Evolutionary conservation across 2,329 filamentous ascomycete genomes (phyloP).

Genomic region (Ophiocordyceps robertsii): DNA sequence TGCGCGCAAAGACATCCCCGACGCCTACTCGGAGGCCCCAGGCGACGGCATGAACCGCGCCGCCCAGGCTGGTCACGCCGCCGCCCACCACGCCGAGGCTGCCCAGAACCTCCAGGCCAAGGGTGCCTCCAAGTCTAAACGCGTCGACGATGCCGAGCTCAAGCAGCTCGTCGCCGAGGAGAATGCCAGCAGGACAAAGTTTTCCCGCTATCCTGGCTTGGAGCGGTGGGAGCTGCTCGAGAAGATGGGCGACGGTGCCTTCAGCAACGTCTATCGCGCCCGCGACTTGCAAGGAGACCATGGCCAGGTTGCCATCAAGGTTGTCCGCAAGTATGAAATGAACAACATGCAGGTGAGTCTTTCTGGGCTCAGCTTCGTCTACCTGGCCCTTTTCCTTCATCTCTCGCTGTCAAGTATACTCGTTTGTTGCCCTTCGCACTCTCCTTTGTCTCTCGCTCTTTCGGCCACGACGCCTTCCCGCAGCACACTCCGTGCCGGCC

Average conservation of each 20-base stretch:
- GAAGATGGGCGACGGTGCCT: conserved; percentile 98
- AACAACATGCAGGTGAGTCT: conserved; percentile 90
- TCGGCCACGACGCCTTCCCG: background rate
- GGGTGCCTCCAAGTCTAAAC: conserved; percentile 14
- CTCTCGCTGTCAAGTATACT: background rate
- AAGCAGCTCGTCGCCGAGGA: conserved; percentile 86
- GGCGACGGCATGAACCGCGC: conserved; percentile 50
- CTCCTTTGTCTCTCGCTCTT: background rate
- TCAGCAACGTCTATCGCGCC: conserved; percentile 96
- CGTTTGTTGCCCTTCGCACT: background rate
- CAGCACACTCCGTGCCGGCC: background rate
- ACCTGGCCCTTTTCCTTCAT: conserved; percentile 5
- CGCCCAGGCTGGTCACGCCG: conserved; percentile 53
- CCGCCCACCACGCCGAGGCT: conserved; percentile 48
- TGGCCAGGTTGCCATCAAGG: conserved; percentile 89
- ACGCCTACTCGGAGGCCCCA: conserved; percentile 50
- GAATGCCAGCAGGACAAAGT: conserved; percentile 70
- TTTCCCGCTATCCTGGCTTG: conserved; percentile 46
- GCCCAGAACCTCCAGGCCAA: conserved; percentile 36
- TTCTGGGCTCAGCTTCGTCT: conserved; percentile 3
- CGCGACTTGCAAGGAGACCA: conserved; percentile 57
- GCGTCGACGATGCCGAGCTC: conserved; percentile 53
- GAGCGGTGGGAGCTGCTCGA: conserved; percentile 68
- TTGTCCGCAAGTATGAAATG: conserved; percentile 98
- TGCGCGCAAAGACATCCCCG: conserved; percentile 31